These are phyloP conservation scores for Crithidia mellificae DNA, from an alignment of 208 protist species.

Conservation along the genomic window DNA sequence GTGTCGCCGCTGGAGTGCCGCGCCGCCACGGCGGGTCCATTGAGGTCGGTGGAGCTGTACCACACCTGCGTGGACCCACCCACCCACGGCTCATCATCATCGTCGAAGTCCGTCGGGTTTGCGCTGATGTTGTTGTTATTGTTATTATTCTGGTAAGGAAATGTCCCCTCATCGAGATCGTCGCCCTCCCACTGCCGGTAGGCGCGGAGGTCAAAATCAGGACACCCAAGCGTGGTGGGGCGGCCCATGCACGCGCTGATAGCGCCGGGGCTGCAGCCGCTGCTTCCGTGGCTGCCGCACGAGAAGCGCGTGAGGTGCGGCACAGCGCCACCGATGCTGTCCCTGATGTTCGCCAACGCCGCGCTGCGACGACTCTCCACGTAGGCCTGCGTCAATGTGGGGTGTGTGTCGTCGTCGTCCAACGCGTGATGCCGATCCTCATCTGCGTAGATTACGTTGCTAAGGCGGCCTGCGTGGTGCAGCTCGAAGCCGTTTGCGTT, in stretches of 20 bases:
- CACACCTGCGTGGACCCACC: constrained; percentile 16
- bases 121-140: background rate
- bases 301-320: constrained; percentile 27
- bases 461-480: background rate
- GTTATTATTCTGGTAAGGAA: background rate
- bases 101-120: too few relatives aligned
- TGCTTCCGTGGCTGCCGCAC: background rate
- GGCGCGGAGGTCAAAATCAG: constrained; percentile 4
- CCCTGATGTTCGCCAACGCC: too few relatives aligned
- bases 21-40: background rate
- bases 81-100: constrained; percentile 8
- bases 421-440: background rate
- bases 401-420: background rate
- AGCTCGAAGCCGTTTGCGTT: background rate
- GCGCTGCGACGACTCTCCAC: background rate
- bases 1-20: background rate
- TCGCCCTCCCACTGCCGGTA: constrained; percentile 3
- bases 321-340: background rate
- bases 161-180: too few relatives aligned
- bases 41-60: constrained; percentile 3
- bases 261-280: constrained; percentile 22
- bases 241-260: constrained; percentile 19
- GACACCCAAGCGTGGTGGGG: constrained; percentile 19
- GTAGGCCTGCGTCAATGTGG: background rate
- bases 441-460: background rate